A percentile compares a stretch with the other conserved stretches of the same genome.
These are phyloP conservation scores for Malassezia nana DNA, from an alignment of 1,284 basidiomycete species.

Conservation along the genomic window DNA sequence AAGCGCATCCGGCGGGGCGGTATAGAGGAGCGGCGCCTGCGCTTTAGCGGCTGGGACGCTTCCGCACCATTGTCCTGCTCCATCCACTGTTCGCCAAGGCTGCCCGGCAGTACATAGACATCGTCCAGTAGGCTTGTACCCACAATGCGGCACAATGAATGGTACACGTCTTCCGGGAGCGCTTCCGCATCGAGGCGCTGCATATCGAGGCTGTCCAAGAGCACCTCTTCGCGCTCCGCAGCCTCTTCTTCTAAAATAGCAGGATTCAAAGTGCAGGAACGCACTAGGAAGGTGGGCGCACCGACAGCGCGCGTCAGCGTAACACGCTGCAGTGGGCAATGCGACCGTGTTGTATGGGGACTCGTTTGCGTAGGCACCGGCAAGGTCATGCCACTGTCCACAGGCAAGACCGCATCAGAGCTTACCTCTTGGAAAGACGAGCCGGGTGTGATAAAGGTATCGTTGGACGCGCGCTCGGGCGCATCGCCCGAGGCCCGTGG, in stretches of 20 bases:
- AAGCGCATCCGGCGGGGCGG: constrained; percentile 5
- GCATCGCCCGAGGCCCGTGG: too few species aligned
- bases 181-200: constrained; percentile 5
- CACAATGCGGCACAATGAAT: constrained; percentile 12
- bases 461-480: too few species aligned
- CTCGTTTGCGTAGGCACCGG: neutral
- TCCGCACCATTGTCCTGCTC: neutral
- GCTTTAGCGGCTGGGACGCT: neutral
- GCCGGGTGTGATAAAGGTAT: too few species aligned
- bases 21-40: neutral
- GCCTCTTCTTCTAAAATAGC: constrained; percentile 7
- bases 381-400: neutral
- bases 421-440: too few species aligned
- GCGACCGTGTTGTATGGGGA: constrained; percentile 6
- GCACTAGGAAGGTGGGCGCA: constrained; percentile 13
- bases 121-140: constrained; percentile 9
- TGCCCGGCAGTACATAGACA: constrained; percentile 6
- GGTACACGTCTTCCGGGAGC: constrained; percentile 11
- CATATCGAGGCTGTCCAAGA: constrained; percentile 13
- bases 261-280: constrained; percentile 6
- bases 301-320: neutral
- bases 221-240: constrained; percentile 1
- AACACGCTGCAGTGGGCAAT: constrained; percentile 10
- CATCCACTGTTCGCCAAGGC: constrained; percentile 11
- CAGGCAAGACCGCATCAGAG: too few species aligned